phyloP scores from a whole-genome alignment of 352 stramenopile species.

The Elongisporangium undulatum region DNA sequence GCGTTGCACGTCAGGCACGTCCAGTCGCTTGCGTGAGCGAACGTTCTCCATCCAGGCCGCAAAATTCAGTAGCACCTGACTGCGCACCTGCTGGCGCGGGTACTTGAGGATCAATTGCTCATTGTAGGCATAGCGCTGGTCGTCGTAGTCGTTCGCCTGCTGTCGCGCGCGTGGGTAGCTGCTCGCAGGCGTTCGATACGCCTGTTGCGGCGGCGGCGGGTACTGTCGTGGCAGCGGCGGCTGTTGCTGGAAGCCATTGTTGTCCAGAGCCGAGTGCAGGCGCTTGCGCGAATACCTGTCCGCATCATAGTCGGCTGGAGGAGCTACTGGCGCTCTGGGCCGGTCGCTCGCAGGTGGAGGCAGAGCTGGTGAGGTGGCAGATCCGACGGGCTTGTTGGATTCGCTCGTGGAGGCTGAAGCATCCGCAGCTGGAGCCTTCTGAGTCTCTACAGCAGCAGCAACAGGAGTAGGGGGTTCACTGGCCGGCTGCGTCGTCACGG shows the following conservation, averaged over 20 bases:
- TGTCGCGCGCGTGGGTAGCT: constrained; percentile 1
- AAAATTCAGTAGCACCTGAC: constrained; percentile 73
- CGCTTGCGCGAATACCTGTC: constrained; percentile 18
- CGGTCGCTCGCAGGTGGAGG: not conserved
- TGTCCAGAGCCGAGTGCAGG: constrained; percentile 18
- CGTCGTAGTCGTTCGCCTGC: constrained; percentile 22
- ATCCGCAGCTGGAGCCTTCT: not conserved
- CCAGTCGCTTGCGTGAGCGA: constrained; percentile 34
- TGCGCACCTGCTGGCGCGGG: constrained; percentile 52
- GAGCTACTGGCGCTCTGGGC: not conserved
- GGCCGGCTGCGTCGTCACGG: not conserved
- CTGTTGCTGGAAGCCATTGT: constrained; percentile 6
- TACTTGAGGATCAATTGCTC: constrained; percentile 65
- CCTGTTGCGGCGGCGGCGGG: constrained; percentile 1
- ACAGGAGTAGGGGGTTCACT: not conserved
- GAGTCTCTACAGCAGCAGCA: not conserved
- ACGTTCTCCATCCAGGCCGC: constrained; percentile 57
- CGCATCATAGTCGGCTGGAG: not conserved
- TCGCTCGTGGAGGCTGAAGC: not conserved
- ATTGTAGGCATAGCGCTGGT: constrained; percentile 28
- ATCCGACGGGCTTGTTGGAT: not conserved
- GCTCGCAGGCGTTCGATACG: constrained; percentile 4
- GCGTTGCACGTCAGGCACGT: constrained; percentile 59
- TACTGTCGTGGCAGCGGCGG: constrained; percentile 3
- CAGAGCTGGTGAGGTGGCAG: not conserved